Evolutionary conservation across 805 yeast genomes (phyloP), one percentile per base, ranked within the genome.

Genomic region (Candida verbasci): DNA sequence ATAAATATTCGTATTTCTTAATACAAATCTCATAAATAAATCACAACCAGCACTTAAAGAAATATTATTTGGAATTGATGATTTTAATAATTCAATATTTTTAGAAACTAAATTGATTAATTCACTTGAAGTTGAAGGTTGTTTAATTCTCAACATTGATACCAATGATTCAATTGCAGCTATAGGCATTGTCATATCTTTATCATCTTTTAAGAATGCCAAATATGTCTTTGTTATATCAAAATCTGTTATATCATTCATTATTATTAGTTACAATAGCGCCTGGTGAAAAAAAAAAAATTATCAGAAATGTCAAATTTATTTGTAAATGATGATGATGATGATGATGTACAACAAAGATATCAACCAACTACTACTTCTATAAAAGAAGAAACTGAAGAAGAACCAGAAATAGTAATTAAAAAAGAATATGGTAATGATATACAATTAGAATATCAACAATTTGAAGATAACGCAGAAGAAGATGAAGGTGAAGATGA

Each of bases 101-200:
- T 78, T 76, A 39, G 84, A 82, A 35, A 91, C 77, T 9, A 88
- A 68, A 35, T 78, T 84, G 51, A 89, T 89, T 53, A 93, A 74
- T 56, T 93, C 98, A 2, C 96, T 86, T 2, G 96, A 87, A 0
- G 99, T 93, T 8, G 87, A 74, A 6, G 98, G 97, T 56, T 87
- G 88, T 48, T 87, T 82, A 33, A 81, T 78, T 45, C 81, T 74
- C 20, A 91, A 63, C 62, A 93, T 74, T 7, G 93, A 84, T 18
- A 93, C 95, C 30, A 93, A 68, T 9, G 96, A 79, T 65, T 93
- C 97, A 52, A 93, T 93, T 24, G 98, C 98, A 29, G 98, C 99
- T 23, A 93, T 86, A 1, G 99, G 99, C 97, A 89, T 93, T 5
- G 98, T 89, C 80, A 93, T 86, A 39, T 93, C 97, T n/a, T 86